Conservation (phyloP, 2,329 filamentous ascomycete species). For the Colletotrichum sp. region DNA sequence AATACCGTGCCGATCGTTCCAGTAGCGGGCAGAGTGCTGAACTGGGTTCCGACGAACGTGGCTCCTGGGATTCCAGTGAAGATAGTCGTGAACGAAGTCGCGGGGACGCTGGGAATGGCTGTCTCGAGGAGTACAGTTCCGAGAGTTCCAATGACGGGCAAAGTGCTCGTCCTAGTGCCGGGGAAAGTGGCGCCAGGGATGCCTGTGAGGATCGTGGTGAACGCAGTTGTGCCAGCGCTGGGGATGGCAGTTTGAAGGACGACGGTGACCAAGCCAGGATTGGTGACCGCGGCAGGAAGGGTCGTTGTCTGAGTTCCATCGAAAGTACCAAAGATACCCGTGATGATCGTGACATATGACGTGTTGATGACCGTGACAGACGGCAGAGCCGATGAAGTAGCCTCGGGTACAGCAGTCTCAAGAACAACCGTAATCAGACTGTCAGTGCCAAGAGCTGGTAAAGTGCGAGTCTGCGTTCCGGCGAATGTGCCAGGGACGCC, state of each 20-base stretch:
- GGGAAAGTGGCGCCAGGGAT: neutral
- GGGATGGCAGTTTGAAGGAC: conserved; percentile 2
- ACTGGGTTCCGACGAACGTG: neutral
- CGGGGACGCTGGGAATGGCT: neutral
- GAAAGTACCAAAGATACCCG: neutral
- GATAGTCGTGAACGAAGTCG: neutral
- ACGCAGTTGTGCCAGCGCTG: neutral
- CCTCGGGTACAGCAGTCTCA: neutral
- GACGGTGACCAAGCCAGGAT: conserved; percentile 1
- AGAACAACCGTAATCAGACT: neutral
- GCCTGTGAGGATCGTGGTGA: neutral
- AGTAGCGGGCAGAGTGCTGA: neutral
- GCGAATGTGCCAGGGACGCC: neutral
- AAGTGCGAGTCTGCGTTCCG: neutral
- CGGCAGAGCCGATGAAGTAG: neutral
- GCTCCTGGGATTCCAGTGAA: neutral
- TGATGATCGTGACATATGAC: conserved; percentile 1
- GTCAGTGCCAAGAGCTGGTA: neutral
- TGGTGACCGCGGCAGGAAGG: neutral
- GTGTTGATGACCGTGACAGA: neutral
- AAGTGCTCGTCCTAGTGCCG: neutral
- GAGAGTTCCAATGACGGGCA: neutral
- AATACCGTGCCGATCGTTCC: neutral
- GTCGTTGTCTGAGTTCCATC: conserved; percentile 6
- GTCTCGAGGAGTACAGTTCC: conserved; percentile 1